phyloP scores from a whole-genome alignment of 2,329 filamentous ascomycete species.

The Cryphonectria radicalis region DNA sequence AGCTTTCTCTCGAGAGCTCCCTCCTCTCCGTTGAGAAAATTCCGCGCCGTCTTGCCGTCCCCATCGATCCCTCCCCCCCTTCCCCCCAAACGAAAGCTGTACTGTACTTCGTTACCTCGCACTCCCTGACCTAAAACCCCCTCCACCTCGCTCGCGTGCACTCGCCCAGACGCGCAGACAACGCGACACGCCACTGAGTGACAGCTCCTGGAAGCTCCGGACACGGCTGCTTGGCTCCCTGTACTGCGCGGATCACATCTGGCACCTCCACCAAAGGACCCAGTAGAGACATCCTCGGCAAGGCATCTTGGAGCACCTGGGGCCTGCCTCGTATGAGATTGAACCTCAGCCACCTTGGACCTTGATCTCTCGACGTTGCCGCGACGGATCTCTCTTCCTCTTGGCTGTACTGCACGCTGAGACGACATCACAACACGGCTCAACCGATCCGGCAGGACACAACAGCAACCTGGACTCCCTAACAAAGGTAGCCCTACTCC shows the following conservation, averaged over 20 bases:
- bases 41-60: constrained; percentile 21
- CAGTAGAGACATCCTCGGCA: background rate
- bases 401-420: background rate
- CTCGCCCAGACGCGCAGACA: constrained; percentile 5
- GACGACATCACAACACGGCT: background rate
- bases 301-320: background rate
- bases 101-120: constrained; percentile 17
- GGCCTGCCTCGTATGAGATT: background rate
- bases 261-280: background rate
- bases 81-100: constrained; percentile 18
- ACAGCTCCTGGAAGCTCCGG: background rate
- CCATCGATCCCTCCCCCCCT: constrained; percentile 6
- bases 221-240: background rate
- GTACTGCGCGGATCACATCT: background rate
- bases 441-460: background rate
- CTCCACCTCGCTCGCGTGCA: constrained; percentile 15
- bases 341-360: background rate
- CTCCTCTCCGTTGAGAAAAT: constrained; percentile 21
- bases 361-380: background rate
- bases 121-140: constrained; percentile 5
- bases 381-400: background rate
- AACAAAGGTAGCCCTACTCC: constrained; percentile 10
- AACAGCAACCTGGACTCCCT: background rate
- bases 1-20: constrained; percentile 6
- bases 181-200: constrained; percentile 5